These are phyloP conservation scores for Pezicula neosporulosa DNA, from an alignment of 2,329 filamentous ascomycete species.

Conservation along the genomic window DNA sequence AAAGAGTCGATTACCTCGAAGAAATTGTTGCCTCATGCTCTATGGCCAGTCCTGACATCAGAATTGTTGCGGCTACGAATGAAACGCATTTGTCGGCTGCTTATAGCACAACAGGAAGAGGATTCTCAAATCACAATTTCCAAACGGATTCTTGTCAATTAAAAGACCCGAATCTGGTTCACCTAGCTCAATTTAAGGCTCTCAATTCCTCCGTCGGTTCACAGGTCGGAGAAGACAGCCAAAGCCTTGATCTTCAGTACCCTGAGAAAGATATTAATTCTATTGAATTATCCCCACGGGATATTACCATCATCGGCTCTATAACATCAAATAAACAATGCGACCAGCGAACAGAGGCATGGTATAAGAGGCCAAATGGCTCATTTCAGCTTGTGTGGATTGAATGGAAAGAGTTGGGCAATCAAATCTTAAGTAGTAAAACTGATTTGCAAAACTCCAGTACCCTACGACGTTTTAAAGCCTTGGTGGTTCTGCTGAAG, in stretches of 20 bases:
- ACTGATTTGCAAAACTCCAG: background rate
- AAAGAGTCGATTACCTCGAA: background rate
- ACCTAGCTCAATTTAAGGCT: background rate
- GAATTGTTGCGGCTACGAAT: background rate
- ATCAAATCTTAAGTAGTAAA: background rate
- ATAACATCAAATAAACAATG: background rate
- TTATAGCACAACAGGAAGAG: background rate
- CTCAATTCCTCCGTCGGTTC: background rate
- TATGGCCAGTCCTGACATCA: background rate
- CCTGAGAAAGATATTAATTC: background rate
- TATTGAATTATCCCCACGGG: background rate
- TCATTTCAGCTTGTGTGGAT: background rate
- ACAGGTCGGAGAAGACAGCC: background rate
- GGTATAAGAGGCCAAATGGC: background rate
- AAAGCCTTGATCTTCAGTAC: background rate
- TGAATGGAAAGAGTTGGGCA: background rate
- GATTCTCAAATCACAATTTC: background rate
- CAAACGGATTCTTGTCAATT: background rate
- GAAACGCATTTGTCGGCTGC: background rate
- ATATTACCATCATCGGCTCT: background rate
- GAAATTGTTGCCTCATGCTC: background rate
- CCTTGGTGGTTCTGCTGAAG: background rate
- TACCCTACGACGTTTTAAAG: background rate
- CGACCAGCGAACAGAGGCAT: background rate
- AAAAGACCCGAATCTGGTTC: background rate